phyloP scores from a whole-genome alignment of 2,329 filamentous ascomycete species.

The Fusarium mexicanum region DNA sequence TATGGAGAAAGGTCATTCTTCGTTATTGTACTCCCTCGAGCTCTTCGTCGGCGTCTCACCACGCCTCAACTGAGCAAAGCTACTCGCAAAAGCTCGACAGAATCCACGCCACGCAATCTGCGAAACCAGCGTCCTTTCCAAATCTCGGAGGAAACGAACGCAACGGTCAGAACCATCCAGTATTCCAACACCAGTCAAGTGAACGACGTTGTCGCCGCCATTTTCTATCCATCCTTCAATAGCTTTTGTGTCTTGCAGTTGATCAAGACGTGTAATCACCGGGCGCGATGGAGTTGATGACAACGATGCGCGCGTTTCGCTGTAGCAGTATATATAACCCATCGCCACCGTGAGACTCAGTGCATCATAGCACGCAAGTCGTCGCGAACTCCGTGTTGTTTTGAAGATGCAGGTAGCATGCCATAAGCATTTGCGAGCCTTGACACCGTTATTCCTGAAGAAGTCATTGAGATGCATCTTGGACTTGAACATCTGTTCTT shows the following conservation, averaged over 20 bases:
- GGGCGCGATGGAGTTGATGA: accelerated
- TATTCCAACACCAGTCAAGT: background rate
- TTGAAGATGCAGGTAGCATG: background rate
- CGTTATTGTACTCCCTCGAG: background rate
- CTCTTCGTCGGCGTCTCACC: background rate
- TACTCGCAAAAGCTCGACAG: background rate
- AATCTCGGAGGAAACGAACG: background rate
- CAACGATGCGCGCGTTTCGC: accelerated
- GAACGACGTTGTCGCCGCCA: accelerated
- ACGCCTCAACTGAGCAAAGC: background rate
- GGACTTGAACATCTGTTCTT: background rate
- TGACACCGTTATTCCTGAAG: accelerated
- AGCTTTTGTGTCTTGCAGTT: background rate
- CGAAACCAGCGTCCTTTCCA: background rate
- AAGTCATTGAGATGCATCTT: background rate
- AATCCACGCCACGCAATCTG: background rate
- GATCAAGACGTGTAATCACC: background rate
- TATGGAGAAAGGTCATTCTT: background rate
- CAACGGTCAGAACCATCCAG: background rate
- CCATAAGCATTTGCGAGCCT: accelerated
- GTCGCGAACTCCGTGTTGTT: background rate
- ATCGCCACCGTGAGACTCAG: background rate
- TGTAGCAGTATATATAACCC: background rate
- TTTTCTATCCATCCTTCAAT: background rate
- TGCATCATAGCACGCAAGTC: background rate